Conservation (phyloP, 2,329 filamentous ascomycete genomes). For the Penicillium sp. region DNA sequence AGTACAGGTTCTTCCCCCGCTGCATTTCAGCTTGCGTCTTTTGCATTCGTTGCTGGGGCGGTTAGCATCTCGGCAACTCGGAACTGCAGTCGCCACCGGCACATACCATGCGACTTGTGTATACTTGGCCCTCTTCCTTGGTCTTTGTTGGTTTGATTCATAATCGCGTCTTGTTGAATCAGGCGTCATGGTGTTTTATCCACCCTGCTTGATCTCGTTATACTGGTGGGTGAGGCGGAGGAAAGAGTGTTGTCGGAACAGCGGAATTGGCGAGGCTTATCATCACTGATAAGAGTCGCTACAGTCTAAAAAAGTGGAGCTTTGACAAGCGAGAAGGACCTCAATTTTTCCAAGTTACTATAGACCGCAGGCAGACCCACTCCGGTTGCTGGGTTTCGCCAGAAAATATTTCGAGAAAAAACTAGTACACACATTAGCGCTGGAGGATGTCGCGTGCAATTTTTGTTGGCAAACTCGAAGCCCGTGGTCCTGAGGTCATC, state of each 20-base stretch:
- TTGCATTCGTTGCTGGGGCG: constrained; percentile 68
- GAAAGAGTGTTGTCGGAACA: background rate
- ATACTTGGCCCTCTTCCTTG: constrained; percentile 36
- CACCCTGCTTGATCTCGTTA: background rate
- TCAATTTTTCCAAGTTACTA: too few species aligned
- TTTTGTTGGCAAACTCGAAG: too few species aligned
- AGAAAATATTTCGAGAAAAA: too few species aligned
- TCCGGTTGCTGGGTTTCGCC: background rate
- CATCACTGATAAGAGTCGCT: background rate
- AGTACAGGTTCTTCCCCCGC: constrained; percentile 66
- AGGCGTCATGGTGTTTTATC: constrained; percentile 1
- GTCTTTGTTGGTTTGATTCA: background rate
- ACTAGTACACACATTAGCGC: too few species aligned
- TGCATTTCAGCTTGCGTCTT: constrained; percentile 73
- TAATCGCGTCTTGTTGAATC: background rate
- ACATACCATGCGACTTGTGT: constrained; percentile 38
- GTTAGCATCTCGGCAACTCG: background rate
- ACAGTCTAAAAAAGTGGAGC: background rate
- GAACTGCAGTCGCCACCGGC: background rate
- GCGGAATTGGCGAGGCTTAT: constrained; percentile 1
- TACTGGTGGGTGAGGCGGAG: background rate
- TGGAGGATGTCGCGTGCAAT: too few species aligned
- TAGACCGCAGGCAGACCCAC: background rate
- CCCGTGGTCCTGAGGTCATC: too few species aligned
- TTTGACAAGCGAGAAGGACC: background rate